These are phyloP conservation scores for Pseudevernia furfuracea DNA, from an alignment of 495 filamentous ascomycete genomes.

Conservation along the genomic window DNA sequence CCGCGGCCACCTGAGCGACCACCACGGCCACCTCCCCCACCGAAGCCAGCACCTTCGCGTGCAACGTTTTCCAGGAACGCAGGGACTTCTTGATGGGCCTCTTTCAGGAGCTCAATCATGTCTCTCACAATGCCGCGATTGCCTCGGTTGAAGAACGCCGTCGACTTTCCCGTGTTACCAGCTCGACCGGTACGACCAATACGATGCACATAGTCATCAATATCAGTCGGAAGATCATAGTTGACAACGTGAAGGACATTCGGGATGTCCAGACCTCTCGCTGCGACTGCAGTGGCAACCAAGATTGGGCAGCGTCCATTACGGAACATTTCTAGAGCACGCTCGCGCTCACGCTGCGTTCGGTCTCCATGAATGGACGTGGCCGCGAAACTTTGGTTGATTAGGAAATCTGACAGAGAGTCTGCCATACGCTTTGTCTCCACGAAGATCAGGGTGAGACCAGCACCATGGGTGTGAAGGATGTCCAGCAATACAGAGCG, in stretches of 20 bases:
- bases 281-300: constrained; percentile 94
- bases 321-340: constrained; percentile 93
- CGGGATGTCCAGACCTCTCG: constrained; percentile 91
- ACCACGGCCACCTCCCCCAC: constrained; percentile 63
- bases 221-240: constrained; percentile 97
- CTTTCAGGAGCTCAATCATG: constrained; percentile 90
- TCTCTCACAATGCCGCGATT: constrained; percentile 96
- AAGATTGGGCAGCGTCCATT: constrained; percentile 91
- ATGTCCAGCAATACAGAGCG: constrained; percentile 95
- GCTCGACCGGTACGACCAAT: constrained; percentile 99
- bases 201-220: constrained; percentile 98
- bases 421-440: constrained; percentile 99
- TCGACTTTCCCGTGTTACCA: constrained; percentile 96
- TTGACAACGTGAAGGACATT: constrained; percentile 99
- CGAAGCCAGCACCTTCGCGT: constrained; percentile 77
- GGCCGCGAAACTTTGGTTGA: constrained; percentile 97
- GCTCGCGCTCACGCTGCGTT: constrained; percentile 97
- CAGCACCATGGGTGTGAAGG: constrained; percentile 85
- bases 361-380: constrained; percentile 98
- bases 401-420: constrained; percentile 90
- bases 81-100: constrained; percentile 95
- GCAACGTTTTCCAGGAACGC: constrained; percentile 92
- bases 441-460: constrained; percentile 94
- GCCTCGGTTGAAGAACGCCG: constrained; percentile 98
- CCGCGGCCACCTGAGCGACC: constrained; percentile 56